Evolutionary conservation across 176 grass and related monocot genomes (phyloP).

Genomic region (Oryza nivara): DNA sequence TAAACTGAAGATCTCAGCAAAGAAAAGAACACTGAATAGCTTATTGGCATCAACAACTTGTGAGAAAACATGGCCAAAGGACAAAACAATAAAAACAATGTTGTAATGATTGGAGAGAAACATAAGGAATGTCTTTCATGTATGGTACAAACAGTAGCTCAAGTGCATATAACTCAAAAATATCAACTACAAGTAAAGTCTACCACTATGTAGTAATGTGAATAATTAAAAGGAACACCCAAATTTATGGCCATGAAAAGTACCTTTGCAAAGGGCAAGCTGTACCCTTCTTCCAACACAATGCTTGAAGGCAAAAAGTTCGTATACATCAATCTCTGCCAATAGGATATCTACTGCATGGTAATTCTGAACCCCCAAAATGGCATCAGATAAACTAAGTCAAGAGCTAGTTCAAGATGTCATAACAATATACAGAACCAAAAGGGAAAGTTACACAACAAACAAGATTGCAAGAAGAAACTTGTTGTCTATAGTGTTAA

Average conservation of each 20-base stretch:
- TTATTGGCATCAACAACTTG: not conserved
- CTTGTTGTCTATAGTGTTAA: constrained; percentile 3
- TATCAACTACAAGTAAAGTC: constrained; percentile 4
- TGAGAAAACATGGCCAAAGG: not conserved
- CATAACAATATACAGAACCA: constrained; percentile 16
- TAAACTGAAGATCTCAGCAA: constrained; percentile 10
- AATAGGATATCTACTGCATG: constrained; percentile 90
- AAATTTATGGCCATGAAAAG: constrained; percentile 24
- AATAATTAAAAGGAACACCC: not conserved
- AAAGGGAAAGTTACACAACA: not conserved
- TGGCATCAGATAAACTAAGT: constrained; percentile 8
- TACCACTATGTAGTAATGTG: constrained; percentile 21
- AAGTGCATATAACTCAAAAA: not conserved
- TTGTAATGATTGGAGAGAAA: not conserved
- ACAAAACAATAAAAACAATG: not conserved
- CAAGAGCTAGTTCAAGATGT: constrained; percentile 14
- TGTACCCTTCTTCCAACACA: constrained; percentile 85
- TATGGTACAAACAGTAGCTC: not conserved
- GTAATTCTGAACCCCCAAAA: constrained; percentile 62
- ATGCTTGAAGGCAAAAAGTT: constrained; percentile 96
- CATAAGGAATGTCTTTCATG: not conserved
- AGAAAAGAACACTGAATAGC: not conserved
- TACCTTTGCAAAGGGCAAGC: constrained; percentile 94
- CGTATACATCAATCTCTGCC: constrained; percentile 97
- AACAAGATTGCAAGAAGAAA: not conserved